A percentile compares a stretch with the other conserved stretches of the same genome.
phyloP scores from a whole-genome alignment of 202 grass and related monocot genomes.

The Zoysia matrella region DNA sequence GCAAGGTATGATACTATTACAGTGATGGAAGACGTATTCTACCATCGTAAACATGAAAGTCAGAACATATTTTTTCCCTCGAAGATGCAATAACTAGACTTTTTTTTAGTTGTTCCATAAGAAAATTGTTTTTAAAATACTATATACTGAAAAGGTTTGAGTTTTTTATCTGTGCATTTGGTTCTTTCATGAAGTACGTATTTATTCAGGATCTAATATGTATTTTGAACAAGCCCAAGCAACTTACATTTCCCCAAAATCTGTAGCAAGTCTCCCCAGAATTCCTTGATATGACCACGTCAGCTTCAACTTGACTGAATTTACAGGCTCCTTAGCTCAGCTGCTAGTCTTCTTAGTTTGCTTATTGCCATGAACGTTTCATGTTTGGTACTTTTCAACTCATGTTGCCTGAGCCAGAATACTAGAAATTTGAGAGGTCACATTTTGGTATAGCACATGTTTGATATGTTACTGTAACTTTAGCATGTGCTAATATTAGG shows the following conservation, averaged over 20 bases:
- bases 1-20: slow-evolving; percentile 61
- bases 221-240: background rate
- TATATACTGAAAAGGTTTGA: background rate
- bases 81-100: background rate
- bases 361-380: too few relatives aligned
- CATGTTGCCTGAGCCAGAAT: too few relatives aligned
- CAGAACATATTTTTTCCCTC: background rate
- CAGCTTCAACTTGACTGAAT: background rate
- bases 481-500: too few relatives aligned
- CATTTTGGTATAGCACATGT: too few relatives aligned
- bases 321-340: background rate
- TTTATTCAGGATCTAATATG: background rate
- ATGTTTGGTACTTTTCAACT: too few relatives aligned
- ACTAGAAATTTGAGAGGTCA: too few relatives aligned
- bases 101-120: background rate
- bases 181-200: background rate
- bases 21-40: background rate
- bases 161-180: background rate
- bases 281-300: background rate
- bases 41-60: background rate
- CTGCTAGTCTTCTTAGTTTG: background rate
- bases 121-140: background rate
- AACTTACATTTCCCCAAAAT: background rate
- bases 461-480: too few relatives aligned
- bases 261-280: background rate